A percentile compares a stretch with the other conserved stretches of the same genome.
These are phyloP conservation scores for Umbelopsis vinacea DNA, from an alignment of 192 early-diverging fungal genomes.

Conservation along the genomic window DNA sequence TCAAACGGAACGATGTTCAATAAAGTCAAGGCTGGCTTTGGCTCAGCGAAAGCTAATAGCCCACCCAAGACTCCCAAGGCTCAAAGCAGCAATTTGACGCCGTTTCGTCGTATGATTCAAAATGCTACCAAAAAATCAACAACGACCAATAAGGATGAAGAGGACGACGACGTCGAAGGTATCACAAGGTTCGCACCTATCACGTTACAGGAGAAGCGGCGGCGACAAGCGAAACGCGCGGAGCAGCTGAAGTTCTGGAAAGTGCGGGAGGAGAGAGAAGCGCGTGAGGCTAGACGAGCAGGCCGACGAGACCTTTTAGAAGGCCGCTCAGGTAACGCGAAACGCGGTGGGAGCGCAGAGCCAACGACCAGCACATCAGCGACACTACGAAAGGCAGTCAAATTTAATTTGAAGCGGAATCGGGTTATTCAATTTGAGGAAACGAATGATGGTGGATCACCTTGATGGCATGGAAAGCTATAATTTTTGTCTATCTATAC, in stretches of 20 bases:
- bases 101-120: background rate
- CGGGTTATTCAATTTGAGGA: slow-evolving; percentile 28
- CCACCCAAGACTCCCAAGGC: background rate
- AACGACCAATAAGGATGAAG: background rate
- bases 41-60: background rate
- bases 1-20: background rate
- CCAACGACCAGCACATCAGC: background rate
- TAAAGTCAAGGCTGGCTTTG: background rate
- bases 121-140: background rate
- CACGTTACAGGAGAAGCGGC: slow-evolving; percentile 36
- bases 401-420: slow-evolving; percentile 38
- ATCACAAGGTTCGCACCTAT: slow-evolving; percentile 20
- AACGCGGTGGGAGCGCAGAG: background rate
- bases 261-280: slow-evolving; percentile 41
- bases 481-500: background rate
- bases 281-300: slow-evolving; percentile 23
- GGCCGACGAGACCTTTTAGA: slow-evolving; percentile 17
- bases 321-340: background rate
- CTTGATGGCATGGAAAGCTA: background rate
- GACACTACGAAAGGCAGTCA: slow-evolving; percentile 23
- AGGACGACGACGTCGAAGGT: slow-evolving; percentile 7
- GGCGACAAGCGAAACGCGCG: slow-evolving; percentile 30
- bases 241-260: slow-evolving; percentile 43
- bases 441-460: background rate
- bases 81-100: background rate